Evolutionary conservation across 371 early-diverging fungal species (phyloP).

Genomic region (Mortierella sp.): DNA sequence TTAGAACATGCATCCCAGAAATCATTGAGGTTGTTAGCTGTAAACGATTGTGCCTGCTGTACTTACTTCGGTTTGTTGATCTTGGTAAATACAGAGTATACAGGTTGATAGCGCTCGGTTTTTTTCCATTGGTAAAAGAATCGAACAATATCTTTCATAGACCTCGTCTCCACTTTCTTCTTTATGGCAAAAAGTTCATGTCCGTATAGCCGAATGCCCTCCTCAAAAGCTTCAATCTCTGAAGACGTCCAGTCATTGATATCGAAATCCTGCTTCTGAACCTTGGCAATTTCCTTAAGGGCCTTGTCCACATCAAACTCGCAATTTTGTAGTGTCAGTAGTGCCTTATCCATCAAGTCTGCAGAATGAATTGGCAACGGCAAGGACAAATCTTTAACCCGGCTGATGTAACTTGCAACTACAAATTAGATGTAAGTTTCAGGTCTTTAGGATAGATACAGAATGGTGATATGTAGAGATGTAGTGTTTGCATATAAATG

Average conservation of each 20-base stretch:
- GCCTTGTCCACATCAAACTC: conserved; percentile 73
- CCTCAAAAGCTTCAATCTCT: conserved; percentile 76
- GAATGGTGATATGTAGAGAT: neutral
- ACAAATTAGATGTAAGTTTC: neutral
- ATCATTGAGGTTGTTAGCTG: neutral
- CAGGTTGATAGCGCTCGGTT: conserved; percentile 73
- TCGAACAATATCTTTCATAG: conserved; percentile 74
- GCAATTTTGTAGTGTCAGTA: conserved; percentile 67
- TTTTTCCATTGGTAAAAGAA: conserved; percentile 85
- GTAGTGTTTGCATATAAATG: too few relatives aligned
- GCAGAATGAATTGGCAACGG: conserved; percentile 62
- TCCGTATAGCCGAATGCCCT: conserved; percentile 75
- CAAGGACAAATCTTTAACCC: conserved; percentile 58
- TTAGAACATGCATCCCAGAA: neutral
- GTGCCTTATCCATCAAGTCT: conserved; percentile 75
- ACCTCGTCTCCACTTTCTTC: conserved; percentile 67
- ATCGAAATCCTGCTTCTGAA: conserved; percentile 65
- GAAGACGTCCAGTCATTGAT: conserved; percentile 72
- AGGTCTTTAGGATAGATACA: neutral
- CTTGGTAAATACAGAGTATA: conserved; percentile 80
- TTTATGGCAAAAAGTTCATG: conserved; percentile 78
- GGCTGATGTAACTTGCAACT: conserved; percentile 66
- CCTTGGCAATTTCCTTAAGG: conserved; percentile 62
- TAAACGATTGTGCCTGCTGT: neutral
- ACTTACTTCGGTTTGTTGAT: conserved; percentile 75